These are phyloP conservation scores for Dictyostelium capitatum DNA, from an alignment of 78 protist species.

Conservation along the genomic window DNA sequence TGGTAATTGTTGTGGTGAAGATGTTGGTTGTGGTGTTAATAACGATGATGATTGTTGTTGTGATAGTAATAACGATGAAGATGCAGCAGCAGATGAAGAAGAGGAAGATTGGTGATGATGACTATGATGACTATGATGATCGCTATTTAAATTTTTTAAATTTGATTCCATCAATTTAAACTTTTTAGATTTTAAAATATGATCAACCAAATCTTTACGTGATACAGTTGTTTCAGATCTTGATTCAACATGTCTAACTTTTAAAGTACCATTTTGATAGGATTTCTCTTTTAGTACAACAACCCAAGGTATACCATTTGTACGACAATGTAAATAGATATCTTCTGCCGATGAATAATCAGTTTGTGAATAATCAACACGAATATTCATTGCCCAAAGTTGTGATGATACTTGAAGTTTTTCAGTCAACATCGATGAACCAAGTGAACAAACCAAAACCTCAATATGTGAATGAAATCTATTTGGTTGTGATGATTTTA, in stretches of 20 bases:
- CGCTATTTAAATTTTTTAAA: background rate
- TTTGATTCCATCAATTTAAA: background rate
- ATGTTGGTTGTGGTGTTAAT: too few species aligned
- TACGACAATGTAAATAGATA: conserved; percentile 37
- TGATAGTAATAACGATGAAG: too few species aligned
- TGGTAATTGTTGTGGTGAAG: too few species aligned
- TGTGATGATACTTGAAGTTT: conserved; percentile 68
- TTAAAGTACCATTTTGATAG: conserved; percentile 11
- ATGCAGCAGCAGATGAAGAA: too few species aligned
- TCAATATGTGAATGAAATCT: conserved; percentile 20
- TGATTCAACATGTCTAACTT: conserved; percentile 37
- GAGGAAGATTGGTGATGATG: background rate
- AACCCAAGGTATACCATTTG: conserved; percentile 61
- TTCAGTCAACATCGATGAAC: conserved; percentile 55
- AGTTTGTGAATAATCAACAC: conserved; percentile 41
- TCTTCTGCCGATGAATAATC: conserved; percentile 51
- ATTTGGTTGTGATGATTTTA: background rate
- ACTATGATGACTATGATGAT: background rate
- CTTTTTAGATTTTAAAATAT: conserved; percentile 40
- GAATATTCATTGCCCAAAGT: conserved; percentile 63
- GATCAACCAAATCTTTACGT: conserved; percentile 60
- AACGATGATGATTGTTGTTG: too few species aligned
- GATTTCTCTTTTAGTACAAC: conserved; percentile 32
- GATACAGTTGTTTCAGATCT: conserved; percentile 6
- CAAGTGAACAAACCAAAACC: conserved; percentile 59